Evolutionary conservation across 768 basidiomycete species (phyloP).

Genomic region (Tricholoma sp.): DNA sequence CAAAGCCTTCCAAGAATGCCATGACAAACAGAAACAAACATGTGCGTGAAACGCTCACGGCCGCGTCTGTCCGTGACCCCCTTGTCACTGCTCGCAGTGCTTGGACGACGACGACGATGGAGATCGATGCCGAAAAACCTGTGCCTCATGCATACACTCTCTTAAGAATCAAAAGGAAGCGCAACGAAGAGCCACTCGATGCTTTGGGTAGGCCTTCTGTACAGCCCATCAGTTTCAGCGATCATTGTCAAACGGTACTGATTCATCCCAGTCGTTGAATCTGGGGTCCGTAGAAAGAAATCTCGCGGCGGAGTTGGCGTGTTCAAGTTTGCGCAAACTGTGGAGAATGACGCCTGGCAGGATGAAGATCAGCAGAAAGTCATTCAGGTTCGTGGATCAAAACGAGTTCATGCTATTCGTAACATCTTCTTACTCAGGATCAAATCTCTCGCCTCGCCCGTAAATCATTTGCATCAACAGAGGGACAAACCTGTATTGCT

Average conservation of each 20-base stretch:
- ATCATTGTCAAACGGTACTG: conserved; percentile 8
- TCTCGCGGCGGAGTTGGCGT: conserved; percentile 51
- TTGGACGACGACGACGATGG: conserved; percentile 12
- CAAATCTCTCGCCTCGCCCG: conserved; percentile 52
- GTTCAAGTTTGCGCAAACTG: conserved; percentile 79
- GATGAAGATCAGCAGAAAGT: conserved; percentile 51
- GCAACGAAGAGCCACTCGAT: conserved; percentile 79
- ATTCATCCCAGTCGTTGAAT: conserved; percentile 40
- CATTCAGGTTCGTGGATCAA: conserved; percentile 47
- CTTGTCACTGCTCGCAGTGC: neutral
- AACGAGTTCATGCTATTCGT: neutral
- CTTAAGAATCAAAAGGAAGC: conserved; percentile 77
- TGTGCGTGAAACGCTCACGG: neutral
- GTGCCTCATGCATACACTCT: conserved; percentile 54
- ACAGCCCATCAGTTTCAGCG: conserved; percentile 5
- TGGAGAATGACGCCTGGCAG: conserved; percentile 66
- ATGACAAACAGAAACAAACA: neutral
- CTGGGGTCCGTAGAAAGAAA: conserved; percentile 56
- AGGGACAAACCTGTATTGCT: conserved; percentile 9
- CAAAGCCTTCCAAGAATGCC: no score
- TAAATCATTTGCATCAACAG: conserved; percentile 24
- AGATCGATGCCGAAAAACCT: conserved; percentile 21
- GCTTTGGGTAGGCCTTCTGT: conserved; percentile 53
- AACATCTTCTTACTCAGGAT: conserved; percentile 32
- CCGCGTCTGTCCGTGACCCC: no score